phyloP scores from a whole-genome alignment of 2,329 filamentous ascomycete genomes.

The Whalleya microplaca region DNA sequence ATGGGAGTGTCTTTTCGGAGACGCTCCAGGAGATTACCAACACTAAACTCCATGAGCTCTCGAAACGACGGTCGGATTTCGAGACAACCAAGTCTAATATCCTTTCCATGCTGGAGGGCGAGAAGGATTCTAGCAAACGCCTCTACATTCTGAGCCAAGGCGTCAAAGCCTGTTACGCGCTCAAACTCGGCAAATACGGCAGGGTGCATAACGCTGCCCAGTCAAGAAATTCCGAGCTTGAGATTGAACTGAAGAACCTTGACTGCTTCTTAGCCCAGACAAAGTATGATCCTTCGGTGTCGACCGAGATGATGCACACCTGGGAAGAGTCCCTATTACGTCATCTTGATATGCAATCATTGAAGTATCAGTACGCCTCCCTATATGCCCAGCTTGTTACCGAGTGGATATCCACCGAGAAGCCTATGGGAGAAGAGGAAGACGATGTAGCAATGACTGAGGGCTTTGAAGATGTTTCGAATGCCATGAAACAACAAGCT shows the following conservation, averaged over 20 bases:
- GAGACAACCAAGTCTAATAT: conserved; percentile 40
- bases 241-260: conserved; percentile 43
- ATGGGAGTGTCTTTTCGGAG: conserved; percentile 45
- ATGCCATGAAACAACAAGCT: conserved; percentile 46
- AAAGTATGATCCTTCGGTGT: conserved; percentile 46
- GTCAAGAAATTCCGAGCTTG: conserved; percentile 34
- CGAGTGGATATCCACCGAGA: conserved; percentile 47
- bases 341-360: conserved; percentile 45
- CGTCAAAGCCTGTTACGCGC: conserved; percentile 41
- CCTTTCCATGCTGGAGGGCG: conserved; percentile 33
- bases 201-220: conserved; percentile 26
- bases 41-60: conserved; percentile 48
- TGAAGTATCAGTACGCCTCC: conserved; percentile 48
- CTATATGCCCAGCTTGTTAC: conserved; percentile 52
- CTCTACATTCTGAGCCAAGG: conserved; percentile 40
- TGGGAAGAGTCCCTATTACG: conserved; percentile 44
- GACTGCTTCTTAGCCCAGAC: conserved; percentile 46
- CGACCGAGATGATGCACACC: conserved; percentile 34
- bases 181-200: conserved; percentile 36
- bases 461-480: conserved; percentile 46
- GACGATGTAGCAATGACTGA: conserved; percentile 35
- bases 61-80: conserved; percentile 43
- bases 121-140: conserved; percentile 35
- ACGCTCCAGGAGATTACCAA: conserved; percentile 49
- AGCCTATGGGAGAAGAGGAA: conserved; percentile 16